Conservation (phyloP, 495 filamentous ascomycete genomes). For the Symbiotaphrina buchneri region DNA sequence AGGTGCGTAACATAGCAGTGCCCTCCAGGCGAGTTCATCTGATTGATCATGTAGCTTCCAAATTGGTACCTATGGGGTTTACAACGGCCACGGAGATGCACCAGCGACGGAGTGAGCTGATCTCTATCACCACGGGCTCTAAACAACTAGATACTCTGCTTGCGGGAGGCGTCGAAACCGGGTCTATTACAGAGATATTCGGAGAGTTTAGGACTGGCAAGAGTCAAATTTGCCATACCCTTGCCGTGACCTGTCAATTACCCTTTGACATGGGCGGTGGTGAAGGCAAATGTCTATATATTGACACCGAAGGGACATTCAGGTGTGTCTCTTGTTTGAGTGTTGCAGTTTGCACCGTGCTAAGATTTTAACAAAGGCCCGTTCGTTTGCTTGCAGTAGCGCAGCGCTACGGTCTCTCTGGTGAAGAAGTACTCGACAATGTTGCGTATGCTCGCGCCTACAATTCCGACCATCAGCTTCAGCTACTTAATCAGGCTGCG, state of each 20-base stretch:
- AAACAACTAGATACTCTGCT: constrained; percentile 92
- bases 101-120: constrained; percentile 79
- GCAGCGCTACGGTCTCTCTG: constrained; percentile 78
- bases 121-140: constrained; percentile 92
- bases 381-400: constrained; percentile 80
- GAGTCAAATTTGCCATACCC: constrained; percentile 92
- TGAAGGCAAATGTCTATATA: constrained; percentile 97
- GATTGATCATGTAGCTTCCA: constrained; percentile 38
- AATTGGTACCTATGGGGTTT: constrained; percentile 94
- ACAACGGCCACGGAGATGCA: constrained; percentile 99
- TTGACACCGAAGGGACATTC: constrained; percentile 96
- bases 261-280: constrained; percentile 98
- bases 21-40: neutral
- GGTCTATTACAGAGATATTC: constrained; percentile 96
- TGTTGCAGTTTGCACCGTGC: neutral
- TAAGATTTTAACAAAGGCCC: constrained; percentile 18
- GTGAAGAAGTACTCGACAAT: constrained; percentile 94
- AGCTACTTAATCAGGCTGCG: constrained; percentile 82
- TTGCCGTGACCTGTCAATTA: constrained; percentile 93
- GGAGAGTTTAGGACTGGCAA: constrained; percentile 97
- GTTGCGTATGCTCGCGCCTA: constrained; percentile 95
- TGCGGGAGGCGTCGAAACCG: constrained; percentile 87
- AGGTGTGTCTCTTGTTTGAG: constrained; percentile 15
- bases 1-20: constrained; percentile 23
- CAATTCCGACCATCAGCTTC: constrained; percentile 93